Conservation (phyloP, 2,329 filamentous ascomycete genomes). For the Trichoderma hamatum region DNA sequence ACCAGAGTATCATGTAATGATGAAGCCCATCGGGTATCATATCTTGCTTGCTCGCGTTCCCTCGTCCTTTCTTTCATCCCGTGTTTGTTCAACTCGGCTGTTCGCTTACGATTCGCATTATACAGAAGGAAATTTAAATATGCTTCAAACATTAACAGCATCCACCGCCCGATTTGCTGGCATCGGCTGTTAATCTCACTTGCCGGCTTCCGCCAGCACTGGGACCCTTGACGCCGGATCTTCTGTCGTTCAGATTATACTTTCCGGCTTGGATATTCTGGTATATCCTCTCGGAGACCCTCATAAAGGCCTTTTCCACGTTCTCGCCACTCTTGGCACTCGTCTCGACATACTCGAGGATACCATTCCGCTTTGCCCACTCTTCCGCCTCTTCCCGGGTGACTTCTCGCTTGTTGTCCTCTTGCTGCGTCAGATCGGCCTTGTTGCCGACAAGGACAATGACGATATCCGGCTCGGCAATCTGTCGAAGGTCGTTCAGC, state of each 20-base stretch:
- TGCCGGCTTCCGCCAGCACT: constrained; percentile 52
- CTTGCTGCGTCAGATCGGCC: constrained; percentile 69
- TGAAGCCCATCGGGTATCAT: constrained; percentile 37
- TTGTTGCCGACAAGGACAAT: constrained; percentile 97
- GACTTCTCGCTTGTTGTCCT: constrained; percentile 73
- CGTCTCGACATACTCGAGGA: constrained; percentile 94
- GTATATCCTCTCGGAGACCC: constrained; percentile 93
- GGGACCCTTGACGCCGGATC: constrained; percentile 85
- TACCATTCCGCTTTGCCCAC: constrained; percentile 83
- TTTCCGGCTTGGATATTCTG: constrained; percentile 94
- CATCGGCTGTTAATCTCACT: constrained; percentile 50
- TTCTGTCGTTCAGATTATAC: constrained; percentile 91
- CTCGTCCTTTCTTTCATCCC: background rate
- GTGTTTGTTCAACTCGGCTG: background rate
- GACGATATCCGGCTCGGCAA: constrained; percentile 93
- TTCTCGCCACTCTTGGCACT: constrained; percentile 93
- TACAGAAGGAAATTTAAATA: background rate
- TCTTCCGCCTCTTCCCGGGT: constrained; percentile 80
- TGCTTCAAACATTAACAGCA: constrained; percentile 50
- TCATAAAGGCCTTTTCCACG: constrained; percentile 89
- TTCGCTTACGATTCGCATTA: constrained; percentile 3
- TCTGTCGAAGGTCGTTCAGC: constrained; percentile 91
- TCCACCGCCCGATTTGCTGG: constrained; percentile 45
- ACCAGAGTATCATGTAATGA: constrained; percentile 7
- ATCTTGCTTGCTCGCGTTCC: constrained; percentile 12